Base-by-base conservation (phyloP, 2,329 filamentous ascomycete species). In the Cercospora beticola region DNA sequence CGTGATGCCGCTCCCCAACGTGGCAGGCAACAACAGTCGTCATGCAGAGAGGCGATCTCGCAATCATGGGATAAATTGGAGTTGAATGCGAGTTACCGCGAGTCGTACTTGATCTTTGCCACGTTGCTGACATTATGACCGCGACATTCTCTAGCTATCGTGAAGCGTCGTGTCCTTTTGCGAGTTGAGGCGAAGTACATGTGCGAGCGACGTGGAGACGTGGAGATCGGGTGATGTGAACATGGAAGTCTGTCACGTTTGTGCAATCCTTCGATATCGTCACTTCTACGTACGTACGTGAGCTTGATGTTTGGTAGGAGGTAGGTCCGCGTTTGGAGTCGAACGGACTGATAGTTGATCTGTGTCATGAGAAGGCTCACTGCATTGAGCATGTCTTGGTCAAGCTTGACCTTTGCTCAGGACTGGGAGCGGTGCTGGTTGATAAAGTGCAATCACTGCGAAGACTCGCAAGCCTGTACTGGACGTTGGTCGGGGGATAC, bases 251-350 rank as follows among this genome's bases (percentile, higher is more conserved):
- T 43, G 36, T 43, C 33, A 33, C 40, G 40, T 54, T 57, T 57
- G 54, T 59, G 49, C 36, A 31, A 56, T 57, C 62, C 62, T 64
- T 49, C n/a, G 62, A 64, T 64, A 64, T 64, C 62, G 62, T 64
- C 62, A 64, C 62, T 56, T 33, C 62, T 46, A 64, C 62, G 62
- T 64, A 64, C 23, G 62, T 63, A 63, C 6, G 30, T 18, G 23
- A 30, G 18, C 21, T 36, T 5, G 30, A 4, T 3, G 4, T n/a
- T 23, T 18, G 16, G 16, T 0, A 36, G 12, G 33, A 36, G 12
- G 14, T 16, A 16, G 12, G 33, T 36, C 33, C 33, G 33, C 5
- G 7, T 4, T 5, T 31, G 28, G 28, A 58, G 28, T 33, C 4
- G 16, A 58, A 16, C 12, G 7, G 28, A 16, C 36, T n/a, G 36